Base-by-base conservation (phyloP, 2,329 filamentous ascomycete species). In the Botrytis paeoniae region DNA sequence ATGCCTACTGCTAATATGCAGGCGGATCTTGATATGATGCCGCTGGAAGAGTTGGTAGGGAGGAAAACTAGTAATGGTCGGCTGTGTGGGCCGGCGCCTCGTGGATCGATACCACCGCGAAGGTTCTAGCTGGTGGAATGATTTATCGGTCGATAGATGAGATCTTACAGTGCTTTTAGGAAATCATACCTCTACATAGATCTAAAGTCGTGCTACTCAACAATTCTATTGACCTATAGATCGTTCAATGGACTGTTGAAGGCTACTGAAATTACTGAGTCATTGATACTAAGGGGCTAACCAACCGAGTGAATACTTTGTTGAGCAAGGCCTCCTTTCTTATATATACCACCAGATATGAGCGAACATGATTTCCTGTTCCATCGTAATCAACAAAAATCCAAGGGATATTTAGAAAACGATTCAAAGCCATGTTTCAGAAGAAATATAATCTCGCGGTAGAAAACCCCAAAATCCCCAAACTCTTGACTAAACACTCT, bases 11-110 rank as follows among this genome's bases (percentile, higher is more conserved):
- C 22, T 37, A 16, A n/a, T 45, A 60, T 70, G 29, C 68, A 70
- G 39, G 68, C 29, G 78, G 72, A 18, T 78, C 74, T n/a, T 78
- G 77, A 4, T 75, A 65, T 9, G 78, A 69, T 70, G 68, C 68
- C 68, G 5, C 25, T 70, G 20, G 75, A 76, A 10, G 78, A 70
- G 85, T 82, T 9, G 83, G 84, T 18, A 84, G 80, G 9, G 81
- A 81, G 5, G 82, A 82, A 75, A 85, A 85, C 37, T 20, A 22
- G 43, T 37, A 35, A 62, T 62, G 41, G 32, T 0, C 29, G 41
- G 3, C 22, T 60, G 25, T 43, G 29, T 37, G 54, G 29, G 10
- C 20, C 54, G 39, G 29, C 22, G n/a, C 18, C 43, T 48, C 25
- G 45, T 6, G 63, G 29, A 9, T 22, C 25, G 37, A 29, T n/a